phyloP scores from a whole-genome alignment of 2,329 filamentous ascomycete genomes.

The Paracoccidioides brasiliensis region DNA sequence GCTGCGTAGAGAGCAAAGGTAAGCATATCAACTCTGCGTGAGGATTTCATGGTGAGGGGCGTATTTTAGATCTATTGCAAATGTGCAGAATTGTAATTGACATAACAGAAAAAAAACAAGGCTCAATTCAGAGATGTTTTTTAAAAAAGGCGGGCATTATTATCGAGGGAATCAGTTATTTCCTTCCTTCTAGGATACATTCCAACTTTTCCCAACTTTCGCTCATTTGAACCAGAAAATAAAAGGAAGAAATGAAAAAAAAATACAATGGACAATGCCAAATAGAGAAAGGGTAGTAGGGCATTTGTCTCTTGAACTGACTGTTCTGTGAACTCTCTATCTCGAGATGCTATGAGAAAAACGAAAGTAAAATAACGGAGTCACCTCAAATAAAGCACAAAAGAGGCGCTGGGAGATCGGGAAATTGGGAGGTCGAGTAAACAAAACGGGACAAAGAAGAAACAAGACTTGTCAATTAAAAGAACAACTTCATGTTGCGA shows the following conservation, averaged over 20 bases:
- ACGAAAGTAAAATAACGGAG: neutral
- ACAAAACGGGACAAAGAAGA: constrained; percentile 27
- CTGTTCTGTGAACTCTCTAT: neutral
- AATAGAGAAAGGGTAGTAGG: neutral
- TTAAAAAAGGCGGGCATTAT: neutral
- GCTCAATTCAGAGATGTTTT: no score
- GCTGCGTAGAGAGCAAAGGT: no score
- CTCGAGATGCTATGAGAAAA: neutral
- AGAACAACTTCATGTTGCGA: constrained; percentile 3
- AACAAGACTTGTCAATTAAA: constrained; percentile 28
- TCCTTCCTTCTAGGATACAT: neutral
- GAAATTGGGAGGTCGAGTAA: constrained; percentile 21
- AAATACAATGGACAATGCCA: constrained; percentile 1
- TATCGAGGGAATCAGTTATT: neutral
- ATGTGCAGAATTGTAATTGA: no score
- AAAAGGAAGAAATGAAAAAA: neutral
- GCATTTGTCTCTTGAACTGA: neutral
- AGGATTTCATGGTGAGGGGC: no score
- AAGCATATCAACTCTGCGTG: no score
- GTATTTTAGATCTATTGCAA: no score
- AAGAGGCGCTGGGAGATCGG: neutral
- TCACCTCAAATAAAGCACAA: neutral
- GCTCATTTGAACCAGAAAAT: constrained; percentile 1
- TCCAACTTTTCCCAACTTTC: constrained; percentile 3
- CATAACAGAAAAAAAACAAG: no score